These are phyloP conservation scores for Filobasidium wieringae DNA, from an alignment of 768 basidiomycete genomes.

Conservation along the genomic window DNA sequence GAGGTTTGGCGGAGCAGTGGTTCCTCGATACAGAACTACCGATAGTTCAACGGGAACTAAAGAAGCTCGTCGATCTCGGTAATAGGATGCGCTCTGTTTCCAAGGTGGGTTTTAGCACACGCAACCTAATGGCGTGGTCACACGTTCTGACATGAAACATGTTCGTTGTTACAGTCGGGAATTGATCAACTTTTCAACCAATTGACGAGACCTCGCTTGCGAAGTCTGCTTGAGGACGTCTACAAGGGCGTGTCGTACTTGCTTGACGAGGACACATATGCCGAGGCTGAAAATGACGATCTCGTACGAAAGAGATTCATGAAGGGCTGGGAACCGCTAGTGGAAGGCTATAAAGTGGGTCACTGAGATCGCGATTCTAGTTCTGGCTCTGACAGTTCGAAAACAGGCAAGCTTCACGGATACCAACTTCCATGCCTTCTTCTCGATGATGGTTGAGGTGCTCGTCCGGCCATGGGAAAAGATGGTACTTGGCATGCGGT, in stretches of 20 bases:
- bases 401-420: conserved; percentile 74
- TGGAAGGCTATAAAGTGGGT: conserved; percentile 75
- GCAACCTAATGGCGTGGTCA: neutral
- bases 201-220: conserved; percentile 70
- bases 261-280: conserved; percentile 77
- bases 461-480: conserved; percentile 95
- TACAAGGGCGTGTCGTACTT: conserved; percentile 83
- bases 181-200: conserved; percentile 94
- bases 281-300: conserved; percentile 72
- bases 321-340: conserved; percentile 70
- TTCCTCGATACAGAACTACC: conserved; percentile 53
- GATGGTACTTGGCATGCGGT: conserved; percentile 62
- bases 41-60: conserved; percentile 42
- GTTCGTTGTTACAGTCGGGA: conserved; percentile 48
- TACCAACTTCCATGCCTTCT: conserved; percentile 72
- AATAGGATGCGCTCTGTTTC: conserved; percentile 58
- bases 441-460: conserved; percentile 70
- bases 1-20: conserved; percentile 45
- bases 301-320: conserved; percentile 78
- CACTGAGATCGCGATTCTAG: neutral
- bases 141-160: neutral
- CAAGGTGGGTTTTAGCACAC: conserved; percentile 46
- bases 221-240: conserved; percentile 70
- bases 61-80: conserved; percentile 19
- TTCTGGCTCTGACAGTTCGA: neutral